Evolutionary conservation across 139 green algal species (phyloP).

Genomic region (Microglena sp.): DNA sequence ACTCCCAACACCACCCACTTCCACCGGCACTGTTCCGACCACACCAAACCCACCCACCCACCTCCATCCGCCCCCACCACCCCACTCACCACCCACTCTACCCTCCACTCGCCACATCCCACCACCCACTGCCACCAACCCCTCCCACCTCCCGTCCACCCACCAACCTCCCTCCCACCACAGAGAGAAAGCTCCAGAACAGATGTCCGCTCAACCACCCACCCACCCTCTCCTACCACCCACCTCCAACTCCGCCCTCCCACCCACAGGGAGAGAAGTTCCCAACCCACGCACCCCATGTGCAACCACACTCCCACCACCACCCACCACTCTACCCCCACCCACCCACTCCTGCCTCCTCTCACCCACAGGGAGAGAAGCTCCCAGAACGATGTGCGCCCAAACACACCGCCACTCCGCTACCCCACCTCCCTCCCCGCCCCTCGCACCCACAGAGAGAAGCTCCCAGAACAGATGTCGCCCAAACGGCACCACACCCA

Average conservation of each 20-base stretch:
- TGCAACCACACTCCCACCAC: background rate
- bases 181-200: background rate
- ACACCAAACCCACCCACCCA: background rate
- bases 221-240: background rate
- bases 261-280: background rate
- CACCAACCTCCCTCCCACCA: background rate
- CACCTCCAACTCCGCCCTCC: background rate
- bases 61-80: no score
- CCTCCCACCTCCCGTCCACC: no score
- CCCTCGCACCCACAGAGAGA: no score
- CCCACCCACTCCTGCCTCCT: background rate
- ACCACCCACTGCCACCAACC: background rate
- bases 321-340: background rate
- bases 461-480: no score
- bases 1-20: no score
- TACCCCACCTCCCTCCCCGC: no score
- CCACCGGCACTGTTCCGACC: no score
- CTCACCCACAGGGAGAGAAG: no score
- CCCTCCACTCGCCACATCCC: background rate
- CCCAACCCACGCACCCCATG: no score
- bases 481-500: no score
- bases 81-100: background rate
- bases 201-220: background rate
- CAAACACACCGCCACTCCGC: no score
- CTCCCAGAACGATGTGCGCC: no score